Percentiles rank a stretch among this genome's conserved stretches.
Evolutionary conservation across 192 early-diverging fungal species (phyloP).

Genomic region (Backusella tarrabulga): DNA sequence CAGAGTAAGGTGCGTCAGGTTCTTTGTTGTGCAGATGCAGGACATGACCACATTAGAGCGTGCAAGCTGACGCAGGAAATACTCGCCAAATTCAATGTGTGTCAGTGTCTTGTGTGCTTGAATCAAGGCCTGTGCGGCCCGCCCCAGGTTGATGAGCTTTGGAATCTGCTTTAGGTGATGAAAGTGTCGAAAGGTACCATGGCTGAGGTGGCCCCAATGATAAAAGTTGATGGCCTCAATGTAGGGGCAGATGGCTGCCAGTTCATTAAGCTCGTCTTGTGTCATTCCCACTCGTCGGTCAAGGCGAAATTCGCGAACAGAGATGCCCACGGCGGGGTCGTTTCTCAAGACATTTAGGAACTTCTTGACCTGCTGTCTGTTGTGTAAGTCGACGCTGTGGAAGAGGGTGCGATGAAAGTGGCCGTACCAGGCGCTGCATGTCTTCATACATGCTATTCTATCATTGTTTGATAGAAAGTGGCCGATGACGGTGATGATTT

Average conservation of each 20-base stretch:
- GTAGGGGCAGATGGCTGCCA: not conserved
- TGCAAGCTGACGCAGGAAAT: not conserved
- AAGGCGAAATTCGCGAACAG: not conserved
- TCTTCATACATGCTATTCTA: not conserved
- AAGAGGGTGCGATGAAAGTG: not conserved
- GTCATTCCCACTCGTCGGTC: not conserved
- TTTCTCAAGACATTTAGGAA: not conserved
- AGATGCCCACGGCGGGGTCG: not conserved
- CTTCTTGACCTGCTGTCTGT: not conserved
- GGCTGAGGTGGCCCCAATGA: not conserved
- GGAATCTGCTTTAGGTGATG: not conserved
- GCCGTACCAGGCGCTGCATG: not conserved
- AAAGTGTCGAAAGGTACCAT: not conserved
- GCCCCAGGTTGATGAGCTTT: not conserved
- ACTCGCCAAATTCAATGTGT: not conserved
- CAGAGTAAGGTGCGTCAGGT: not conserved
- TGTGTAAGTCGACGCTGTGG: not conserved
- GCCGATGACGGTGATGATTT: not conserved
- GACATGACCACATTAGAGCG: not conserved
- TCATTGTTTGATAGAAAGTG: not conserved
- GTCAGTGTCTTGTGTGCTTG: not conserved
- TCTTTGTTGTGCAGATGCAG: not conserved
- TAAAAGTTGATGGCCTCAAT: not conserved
- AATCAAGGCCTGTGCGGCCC: not conserved
- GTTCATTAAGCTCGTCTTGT: not conserved